Evolutionary conservation across 148 eudicot species (phyloP).

Genomic region (Spergularia marina): DNA sequence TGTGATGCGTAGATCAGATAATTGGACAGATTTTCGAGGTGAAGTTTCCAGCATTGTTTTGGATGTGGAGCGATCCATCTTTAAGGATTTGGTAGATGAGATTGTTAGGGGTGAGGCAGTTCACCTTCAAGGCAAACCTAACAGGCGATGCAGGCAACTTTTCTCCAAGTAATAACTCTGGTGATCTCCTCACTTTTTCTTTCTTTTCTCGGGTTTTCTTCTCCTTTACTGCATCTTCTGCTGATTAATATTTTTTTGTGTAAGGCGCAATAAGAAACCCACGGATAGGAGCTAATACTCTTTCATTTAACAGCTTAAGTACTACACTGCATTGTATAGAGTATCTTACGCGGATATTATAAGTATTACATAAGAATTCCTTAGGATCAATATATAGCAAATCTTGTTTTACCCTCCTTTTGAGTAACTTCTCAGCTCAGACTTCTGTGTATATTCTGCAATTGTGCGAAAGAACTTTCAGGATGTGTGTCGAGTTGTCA

Average conservation of each 20-base stretch:
- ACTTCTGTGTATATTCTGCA: too few species aligned
- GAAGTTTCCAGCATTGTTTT: constrained; percentile 61
- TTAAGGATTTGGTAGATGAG: constrained; percentile 80
- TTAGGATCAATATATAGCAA: constrained; percentile 1
- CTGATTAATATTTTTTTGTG: constrained; percentile 2
- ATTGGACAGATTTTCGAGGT: constrained; percentile 54
- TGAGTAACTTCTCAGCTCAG: too few species aligned
- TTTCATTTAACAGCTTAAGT: constrained; percentile 19
- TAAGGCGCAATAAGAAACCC: constrained; percentile 29
- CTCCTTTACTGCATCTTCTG: not conserved
- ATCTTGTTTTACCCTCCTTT: constrained; percentile 6
- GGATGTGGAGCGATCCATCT: constrained; percentile 77
- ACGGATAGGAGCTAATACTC: constrained; percentile 11
- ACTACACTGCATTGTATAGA: constrained; percentile 25
- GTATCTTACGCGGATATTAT: constrained; percentile 17
- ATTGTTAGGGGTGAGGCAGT: constrained; percentile 57
- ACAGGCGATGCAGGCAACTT: constrained; percentile 57
- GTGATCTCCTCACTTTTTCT: not conserved
- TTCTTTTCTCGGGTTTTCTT: not conserved
- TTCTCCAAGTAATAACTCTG: constrained; percentile 40
- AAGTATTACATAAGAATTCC: constrained; percentile 16
- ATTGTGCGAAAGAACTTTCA: too few species aligned
- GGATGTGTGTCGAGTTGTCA: too few species aligned
- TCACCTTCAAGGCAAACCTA: constrained; percentile 34
- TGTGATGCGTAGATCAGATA: constrained; percentile 54